These are phyloP conservation scores for Zygotorulaspora chibaensis DNA, from an alignment of 805 yeast species.

Conservation along the genomic window DNA sequence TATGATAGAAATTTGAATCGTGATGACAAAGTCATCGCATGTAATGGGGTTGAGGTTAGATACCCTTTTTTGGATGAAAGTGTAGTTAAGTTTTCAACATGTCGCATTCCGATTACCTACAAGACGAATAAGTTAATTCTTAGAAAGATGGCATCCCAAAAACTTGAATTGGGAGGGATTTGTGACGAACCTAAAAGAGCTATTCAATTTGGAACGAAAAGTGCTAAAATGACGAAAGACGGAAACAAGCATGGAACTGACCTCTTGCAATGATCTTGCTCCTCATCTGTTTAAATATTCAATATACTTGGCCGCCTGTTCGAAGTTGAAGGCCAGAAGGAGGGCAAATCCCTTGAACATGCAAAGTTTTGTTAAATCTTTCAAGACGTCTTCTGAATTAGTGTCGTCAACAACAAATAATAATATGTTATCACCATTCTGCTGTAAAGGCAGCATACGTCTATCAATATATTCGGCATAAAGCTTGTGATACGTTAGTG, in stretches of 20 bases:
- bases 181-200: conserved; percentile 83
- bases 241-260: conserved; percentile 79
- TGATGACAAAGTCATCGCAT: conserved; percentile 82
- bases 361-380: conserved; percentile 40
- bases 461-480: conserved; percentile 71
- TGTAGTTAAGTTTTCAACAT: conserved; percentile 49
- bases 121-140: conserved; percentile 53
- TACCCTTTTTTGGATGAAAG: conserved; percentile 76
- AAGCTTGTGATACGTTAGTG: conserved; percentile 67
- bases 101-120: conserved; percentile 46
- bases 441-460: conserved; percentile 42
- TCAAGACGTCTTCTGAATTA: conserved; percentile 44
- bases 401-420: conserved; percentile 64
- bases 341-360: conserved; percentile 41
- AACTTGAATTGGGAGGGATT: conserved; percentile 50
- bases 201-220: conserved; percentile 91
- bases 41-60: conserved; percentile 86
- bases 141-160: conserved; percentile 52
- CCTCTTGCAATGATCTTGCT: conserved; percentile 21
- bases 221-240: conserved; percentile 86
- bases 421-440: conserved; percentile 47
- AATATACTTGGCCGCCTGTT: conserved; percentile 49
- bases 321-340: conserved; percentile 43
- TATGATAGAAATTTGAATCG: conserved; percentile 80
- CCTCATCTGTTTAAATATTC: conserved; percentile 29